These are phyloP conservation scores for Rubus idaeus DNA, from an alignment of 306 rosid species.

Conservation along the genomic window DNA sequence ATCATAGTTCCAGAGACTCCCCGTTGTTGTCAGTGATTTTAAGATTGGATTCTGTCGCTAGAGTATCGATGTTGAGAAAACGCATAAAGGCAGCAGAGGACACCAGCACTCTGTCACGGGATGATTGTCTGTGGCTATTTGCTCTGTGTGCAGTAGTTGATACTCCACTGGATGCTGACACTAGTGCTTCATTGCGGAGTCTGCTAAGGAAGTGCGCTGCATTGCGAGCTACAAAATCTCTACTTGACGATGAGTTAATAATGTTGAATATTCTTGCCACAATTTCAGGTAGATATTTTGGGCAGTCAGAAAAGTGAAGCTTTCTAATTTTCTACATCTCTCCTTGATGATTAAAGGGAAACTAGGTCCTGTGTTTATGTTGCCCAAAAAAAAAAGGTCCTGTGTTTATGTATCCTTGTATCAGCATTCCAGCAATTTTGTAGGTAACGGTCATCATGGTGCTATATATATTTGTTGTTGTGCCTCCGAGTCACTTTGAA, in stretches of 20 bases:
- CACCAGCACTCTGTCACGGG: conserved; percentile 37
- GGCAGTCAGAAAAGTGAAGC: conserved; percentile 54
- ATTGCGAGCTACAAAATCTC: conserved; percentile 61
- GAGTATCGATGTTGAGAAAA: conserved; percentile 57
- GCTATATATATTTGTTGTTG: background rate
- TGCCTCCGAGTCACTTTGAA: background rate
- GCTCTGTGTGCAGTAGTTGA: conserved; percentile 76
- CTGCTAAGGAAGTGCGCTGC: conserved; percentile 79
- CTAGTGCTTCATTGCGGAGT: conserved; percentile 65
- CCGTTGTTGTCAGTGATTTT: conserved; percentile 58
- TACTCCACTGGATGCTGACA: conserved; percentile 69
- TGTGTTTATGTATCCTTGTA: background rate
- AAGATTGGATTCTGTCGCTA: conserved; percentile 55
- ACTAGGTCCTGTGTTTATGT: background rate
- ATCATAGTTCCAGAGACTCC: conserved; percentile 35
- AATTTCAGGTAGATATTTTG: conserved; percentile 73
- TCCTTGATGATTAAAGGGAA: background rate
- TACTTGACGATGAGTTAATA: conserved; percentile 60
- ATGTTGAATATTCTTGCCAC: conserved; percentile 77
- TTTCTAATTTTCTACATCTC: background rate
- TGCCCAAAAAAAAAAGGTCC: no score
- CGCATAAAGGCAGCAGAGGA: conserved; percentile 46
- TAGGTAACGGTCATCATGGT: background rate
- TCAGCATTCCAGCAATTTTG: background rate
- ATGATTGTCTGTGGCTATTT: conserved; percentile 76